Percentiles rank a stretch among this genome's conserved stretches.
phyloP scores from a whole-genome alignment of 148 eudicot genomes.

The Rhododendron kiyosumense region DNA sequence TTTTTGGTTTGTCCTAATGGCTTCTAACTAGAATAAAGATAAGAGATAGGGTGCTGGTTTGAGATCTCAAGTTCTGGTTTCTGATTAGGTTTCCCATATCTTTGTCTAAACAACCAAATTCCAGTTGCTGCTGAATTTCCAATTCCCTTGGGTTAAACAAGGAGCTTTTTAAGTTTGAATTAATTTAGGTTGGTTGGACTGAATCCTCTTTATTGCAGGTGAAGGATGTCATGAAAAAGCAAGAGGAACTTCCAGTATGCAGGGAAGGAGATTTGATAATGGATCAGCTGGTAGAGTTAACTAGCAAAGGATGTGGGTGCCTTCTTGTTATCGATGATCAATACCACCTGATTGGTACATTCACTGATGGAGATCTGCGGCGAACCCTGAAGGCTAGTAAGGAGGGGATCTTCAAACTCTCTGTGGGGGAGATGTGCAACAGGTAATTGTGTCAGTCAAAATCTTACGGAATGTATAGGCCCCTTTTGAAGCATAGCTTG shows the following conservation, averaged over 20 bases:
- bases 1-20: background rate
- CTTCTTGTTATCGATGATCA: slow-evolving; percentile 77
- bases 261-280: slow-evolving; percentile 80
- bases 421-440: slow-evolving; percentile 98
- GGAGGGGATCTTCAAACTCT: slow-evolving; percentile 90
- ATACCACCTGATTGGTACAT: slow-evolving; percentile 76
- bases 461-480: background rate
- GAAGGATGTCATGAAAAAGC: slow-evolving; percentile 91
- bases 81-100: background rate
- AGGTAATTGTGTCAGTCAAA: slow-evolving; percentile 41
- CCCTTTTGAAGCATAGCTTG: background rate
- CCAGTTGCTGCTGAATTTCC: background rate
- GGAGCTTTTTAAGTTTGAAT: background rate
- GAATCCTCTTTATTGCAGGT: slow-evolving; percentile 49
- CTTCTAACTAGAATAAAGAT: background rate
- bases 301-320: slow-evolving; percentile 96
- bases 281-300: slow-evolving; percentile 96
- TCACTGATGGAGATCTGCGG: slow-evolving; percentile 92
- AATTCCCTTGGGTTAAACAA: background rate
- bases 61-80: slow-evolving; percentile 1
- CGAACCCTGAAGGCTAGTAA: slow-evolving; percentile 88
- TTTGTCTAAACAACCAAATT: background rate
- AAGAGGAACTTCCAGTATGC: slow-evolving; percentile 81
- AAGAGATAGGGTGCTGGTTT: background rate
- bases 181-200: background rate